These are phyloP conservation scores for Phytophthora agathidicida DNA, from an alignment of 352 stramenopile genomes.

Conservation along the genomic window DNA sequence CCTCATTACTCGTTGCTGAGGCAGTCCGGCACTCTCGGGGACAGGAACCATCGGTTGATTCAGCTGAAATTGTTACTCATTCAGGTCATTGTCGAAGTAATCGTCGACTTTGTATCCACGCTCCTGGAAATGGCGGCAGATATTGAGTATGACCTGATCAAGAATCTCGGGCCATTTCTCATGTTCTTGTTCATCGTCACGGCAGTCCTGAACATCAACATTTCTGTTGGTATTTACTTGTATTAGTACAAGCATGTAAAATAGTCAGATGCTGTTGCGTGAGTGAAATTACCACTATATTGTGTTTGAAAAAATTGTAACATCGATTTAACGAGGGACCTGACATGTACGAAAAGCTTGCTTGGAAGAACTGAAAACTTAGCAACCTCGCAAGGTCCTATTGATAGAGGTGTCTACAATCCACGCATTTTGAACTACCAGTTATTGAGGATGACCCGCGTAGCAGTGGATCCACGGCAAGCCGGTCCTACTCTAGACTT, in stretches of 20 bases:
- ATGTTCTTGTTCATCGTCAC: slow-evolving; percentile 27
- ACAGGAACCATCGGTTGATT: not conserved
- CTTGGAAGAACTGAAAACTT: no score
- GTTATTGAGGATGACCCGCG: no score
- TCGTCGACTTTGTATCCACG: slow-evolving; percentile 27
- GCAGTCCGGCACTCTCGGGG: not conserved
- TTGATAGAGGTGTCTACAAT: no score
- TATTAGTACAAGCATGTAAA: no score
- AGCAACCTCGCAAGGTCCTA: no score
- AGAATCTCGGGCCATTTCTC: slow-evolving; percentile 24
- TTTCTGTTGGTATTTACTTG: slow-evolving; percentile 34
- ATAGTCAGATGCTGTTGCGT: no score
- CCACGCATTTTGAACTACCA: no score
- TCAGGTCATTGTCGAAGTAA: slow-evolving; percentile 16
- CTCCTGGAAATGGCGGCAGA: slow-evolving; percentile 21
- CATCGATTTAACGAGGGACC: no score
- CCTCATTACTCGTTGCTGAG: slow-evolving; percentile 24
- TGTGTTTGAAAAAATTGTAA: no score
- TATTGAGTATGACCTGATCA: slow-evolving; percentile 19
- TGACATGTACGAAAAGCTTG: no score
- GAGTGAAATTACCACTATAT: no score
- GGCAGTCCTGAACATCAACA: slow-evolving; percentile 36
- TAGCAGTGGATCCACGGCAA: not conserved
- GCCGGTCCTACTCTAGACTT: not conserved
- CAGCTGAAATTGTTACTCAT: slow-evolving; percentile 8